A percentile compares a stretch with the other conserved stretches of the same genome.
phyloP scores from a whole-genome alignment of 2,329 filamentous ascomycete genomes.

The Penicillium hordei region DNA sequence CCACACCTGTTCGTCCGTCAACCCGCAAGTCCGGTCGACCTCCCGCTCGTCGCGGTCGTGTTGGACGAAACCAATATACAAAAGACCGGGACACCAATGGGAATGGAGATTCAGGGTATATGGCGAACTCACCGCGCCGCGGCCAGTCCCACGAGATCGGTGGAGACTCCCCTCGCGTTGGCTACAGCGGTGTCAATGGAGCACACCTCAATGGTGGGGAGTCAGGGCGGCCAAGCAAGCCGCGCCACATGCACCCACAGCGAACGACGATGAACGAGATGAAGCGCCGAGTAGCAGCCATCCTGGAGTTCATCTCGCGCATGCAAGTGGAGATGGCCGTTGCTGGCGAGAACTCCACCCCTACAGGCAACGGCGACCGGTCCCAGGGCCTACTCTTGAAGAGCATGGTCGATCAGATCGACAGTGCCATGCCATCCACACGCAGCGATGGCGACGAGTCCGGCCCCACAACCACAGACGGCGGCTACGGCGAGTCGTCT shows the following conservation, averaged over 20 bases:
- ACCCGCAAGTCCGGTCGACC: slow-evolving; percentile 64
- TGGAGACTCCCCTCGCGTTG: slow-evolving; percentile 40
- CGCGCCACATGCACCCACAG: slow-evolving; percentile 55
- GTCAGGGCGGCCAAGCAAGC: slow-evolving; percentile 60
- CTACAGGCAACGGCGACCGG: slow-evolving; percentile 39
- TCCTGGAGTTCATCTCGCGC: slow-evolving; percentile 85
- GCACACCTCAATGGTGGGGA: slow-evolving; percentile 59
- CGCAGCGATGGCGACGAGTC: slow-evolving; percentile 30
- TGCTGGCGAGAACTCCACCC: slow-evolving; percentile 48
- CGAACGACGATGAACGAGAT: slow-evolving; percentile 81
- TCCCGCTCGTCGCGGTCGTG: slow-evolving; percentile 64
- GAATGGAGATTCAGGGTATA: slow-evolving; percentile 42
- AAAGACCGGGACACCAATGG: slow-evolving; percentile 67
- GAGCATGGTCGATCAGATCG: slow-evolving; percentile 39
- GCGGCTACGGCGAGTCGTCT: slow-evolving; percentile 25
- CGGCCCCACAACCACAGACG: slow-evolving; percentile 26
- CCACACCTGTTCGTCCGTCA: slow-evolving; percentile 40
- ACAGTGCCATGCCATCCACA: slow-evolving; percentile 28
- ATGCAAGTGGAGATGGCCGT: slow-evolving; percentile 84
- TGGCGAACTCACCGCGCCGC: slow-evolving; percentile 42
- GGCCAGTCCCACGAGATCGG: slow-evolving; percentile 42
- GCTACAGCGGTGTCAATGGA: slow-evolving; percentile 37
- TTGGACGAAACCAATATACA: slow-evolving; percentile 79
- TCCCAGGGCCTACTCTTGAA: slow-evolving; percentile 36
- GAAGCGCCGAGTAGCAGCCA: slow-evolving; percentile 77